These are phyloP conservation scores for Geotrichum fermentans DNA, from an alignment of 1,139 yeast genomes.

Conservation along the genomic window DNA sequence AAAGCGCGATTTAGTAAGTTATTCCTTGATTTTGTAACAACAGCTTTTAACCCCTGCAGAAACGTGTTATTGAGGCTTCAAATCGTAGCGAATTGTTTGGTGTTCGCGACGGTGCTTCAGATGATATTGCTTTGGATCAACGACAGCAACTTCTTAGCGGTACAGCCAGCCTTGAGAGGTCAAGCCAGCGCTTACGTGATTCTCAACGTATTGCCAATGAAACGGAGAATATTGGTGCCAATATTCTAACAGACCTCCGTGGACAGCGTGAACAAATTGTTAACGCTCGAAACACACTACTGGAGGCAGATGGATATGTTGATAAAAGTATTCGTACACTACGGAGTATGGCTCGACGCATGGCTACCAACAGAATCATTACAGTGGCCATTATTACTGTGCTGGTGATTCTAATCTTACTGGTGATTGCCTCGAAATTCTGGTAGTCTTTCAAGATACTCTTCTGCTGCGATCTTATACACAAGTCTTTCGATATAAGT, in stretches of 20 bases:
- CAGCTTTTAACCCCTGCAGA: constrained; percentile 52
- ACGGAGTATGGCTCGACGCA: constrained; percentile 78
- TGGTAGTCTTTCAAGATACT: constrained; percentile 47
- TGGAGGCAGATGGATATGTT: constrained; percentile 89
- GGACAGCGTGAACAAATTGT: constrained; percentile 90
- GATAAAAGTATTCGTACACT: constrained; percentile 84
- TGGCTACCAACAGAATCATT: constrained; percentile 91
- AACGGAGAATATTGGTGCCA: constrained; percentile 88
- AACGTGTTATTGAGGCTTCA: constrained; percentile 44
- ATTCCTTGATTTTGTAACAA: constrained; percentile 62
- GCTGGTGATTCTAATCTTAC: constrained; percentile 70
- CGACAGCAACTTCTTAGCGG: constrained; percentile 76
- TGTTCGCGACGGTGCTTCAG: constrained; percentile 40
- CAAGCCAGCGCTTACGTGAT: constrained; percentile 78
- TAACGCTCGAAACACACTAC: constrained; percentile 76
- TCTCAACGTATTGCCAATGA: constrained; percentile 89
- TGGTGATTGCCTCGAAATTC: constrained; percentile 84
- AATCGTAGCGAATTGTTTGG: constrained; percentile 69
- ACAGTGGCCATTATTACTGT: constrained; percentile 95
- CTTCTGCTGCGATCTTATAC: no score
- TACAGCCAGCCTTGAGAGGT: constrained; percentile 75
- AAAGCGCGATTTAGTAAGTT: constrained; percentile 47
- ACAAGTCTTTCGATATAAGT: no score
- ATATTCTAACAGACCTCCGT: constrained; percentile 79
- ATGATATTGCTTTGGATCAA: constrained; percentile 57